phyloP scores from a whole-genome alignment of 2,329 filamentous ascomycete species.

The Aspergillus puulaauensis region DNA sequence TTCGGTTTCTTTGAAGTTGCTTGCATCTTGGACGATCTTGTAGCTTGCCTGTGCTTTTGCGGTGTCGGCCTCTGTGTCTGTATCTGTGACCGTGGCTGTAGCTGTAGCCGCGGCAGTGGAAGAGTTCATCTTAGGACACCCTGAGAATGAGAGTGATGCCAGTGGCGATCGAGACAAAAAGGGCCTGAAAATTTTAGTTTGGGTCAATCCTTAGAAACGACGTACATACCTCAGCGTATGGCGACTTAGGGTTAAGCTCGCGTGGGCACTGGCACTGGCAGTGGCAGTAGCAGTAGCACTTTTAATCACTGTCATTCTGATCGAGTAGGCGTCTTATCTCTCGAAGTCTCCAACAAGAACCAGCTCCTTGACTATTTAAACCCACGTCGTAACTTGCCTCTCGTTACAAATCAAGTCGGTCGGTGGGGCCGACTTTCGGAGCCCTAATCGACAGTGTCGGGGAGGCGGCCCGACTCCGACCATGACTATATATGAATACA shows the following conservation, averaged over 20 bases:
- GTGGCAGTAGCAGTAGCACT: neutral
- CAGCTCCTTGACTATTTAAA: neutral
- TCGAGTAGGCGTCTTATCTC: neutral
- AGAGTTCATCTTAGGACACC: neutral
- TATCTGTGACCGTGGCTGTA: no score
- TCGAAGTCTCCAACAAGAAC: neutral
- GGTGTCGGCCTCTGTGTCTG: no score
- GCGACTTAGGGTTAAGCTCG: no score
- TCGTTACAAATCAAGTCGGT: neutral
- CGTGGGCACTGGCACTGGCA: no score
- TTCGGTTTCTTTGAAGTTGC: conserved; percentile 40
- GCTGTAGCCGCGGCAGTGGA: neutral
- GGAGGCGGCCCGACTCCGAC: neutral
- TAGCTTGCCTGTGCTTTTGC: neutral
- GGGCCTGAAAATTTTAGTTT: neutral
- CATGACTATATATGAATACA: neutral
- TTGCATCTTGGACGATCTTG: conserved; percentile 15
- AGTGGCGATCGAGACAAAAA: no score
- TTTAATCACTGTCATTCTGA: neutral
- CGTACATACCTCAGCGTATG: no score
- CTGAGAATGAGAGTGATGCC: no score
- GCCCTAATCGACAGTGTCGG: neutral
- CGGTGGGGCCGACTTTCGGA: neutral
- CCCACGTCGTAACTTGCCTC: neutral
- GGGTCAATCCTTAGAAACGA: neutral